Evolutionary conservation across 257 asterid genomes (phyloP), one percentile per base, ranked within the genome.

Genomic region (Osmanthus fragrans): DNA sequence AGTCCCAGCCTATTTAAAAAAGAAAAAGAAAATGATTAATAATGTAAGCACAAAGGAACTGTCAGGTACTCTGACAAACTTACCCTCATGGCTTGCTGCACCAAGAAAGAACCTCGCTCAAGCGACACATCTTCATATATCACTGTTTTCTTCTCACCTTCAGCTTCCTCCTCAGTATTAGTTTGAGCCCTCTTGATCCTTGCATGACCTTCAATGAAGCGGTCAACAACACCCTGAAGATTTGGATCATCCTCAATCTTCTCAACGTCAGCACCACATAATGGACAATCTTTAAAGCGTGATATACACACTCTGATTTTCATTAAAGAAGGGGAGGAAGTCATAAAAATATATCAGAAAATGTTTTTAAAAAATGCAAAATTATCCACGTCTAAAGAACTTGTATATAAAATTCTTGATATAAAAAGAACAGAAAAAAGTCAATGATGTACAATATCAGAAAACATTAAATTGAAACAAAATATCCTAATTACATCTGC

Each of bases 1-100:
- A 54, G 15, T 71, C 23, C 25, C 58, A 9, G 60, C 33, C 19
- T 70, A 40, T 40, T 36, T 30, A 32, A 32, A 2, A 32, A 32
- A 3, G 3, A 32, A 32, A 56, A 23, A 32, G 3, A 56, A 23
- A 67, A 60, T 4, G 49, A 73, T 65, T 49, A 29, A 29, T 51
- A 51, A 58, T 25, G 29, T 37, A 32, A 76, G 34, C 63, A 76
- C 49, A 72, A 73, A 73, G 29, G 66, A 45, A 39, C 40, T 42
- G 47, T 29, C 69, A 77, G 36, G 29, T 29, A 29, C 65, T 39
- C 36, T 33, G 11, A 63, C 13, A 73, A 58, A 76, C 86, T 83
- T 80, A 96, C 98, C 94, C 99, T 91, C 99, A 93, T 89, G 81
- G 98, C 98, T 80, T 96, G 99, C 86, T 93, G 98, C 91, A 95